Conservation (phyloP, 495 filamentous ascomycete genomes). For the Aspergillus ostianus region DNA sequence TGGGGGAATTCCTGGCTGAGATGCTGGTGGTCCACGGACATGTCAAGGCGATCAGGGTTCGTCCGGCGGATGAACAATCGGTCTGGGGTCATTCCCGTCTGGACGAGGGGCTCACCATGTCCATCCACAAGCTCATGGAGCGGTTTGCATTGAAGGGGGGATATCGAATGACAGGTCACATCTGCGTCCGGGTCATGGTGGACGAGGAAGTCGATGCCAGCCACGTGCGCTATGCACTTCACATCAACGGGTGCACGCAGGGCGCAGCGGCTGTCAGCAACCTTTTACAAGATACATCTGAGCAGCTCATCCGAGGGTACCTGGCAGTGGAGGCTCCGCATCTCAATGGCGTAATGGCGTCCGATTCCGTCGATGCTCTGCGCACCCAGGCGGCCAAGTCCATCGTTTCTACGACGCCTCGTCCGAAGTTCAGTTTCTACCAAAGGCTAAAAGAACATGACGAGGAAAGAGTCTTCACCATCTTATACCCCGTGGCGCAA, state of each 20-base stretch:
- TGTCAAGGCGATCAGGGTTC: conserved; percentile 63
- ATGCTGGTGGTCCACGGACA: conserved; percentile 58
- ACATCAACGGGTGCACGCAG: conserved; percentile 39
- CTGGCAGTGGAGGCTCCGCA: conserved; percentile 28
- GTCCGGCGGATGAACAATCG: conserved; percentile 37
- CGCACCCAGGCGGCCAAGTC: not conserved
- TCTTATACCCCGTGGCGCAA: conserved; percentile 16
- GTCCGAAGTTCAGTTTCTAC: conserved; percentile 12
- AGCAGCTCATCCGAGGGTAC: conserved; percentile 33
- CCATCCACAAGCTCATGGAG: conserved; percentile 61
- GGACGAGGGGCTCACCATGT: conserved; percentile 50
- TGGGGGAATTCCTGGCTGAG: conserved; percentile 69
- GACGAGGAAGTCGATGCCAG: conserved; percentile 42
- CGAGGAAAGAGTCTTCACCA: conserved; percentile 5
- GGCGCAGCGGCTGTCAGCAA: conserved; percentile 30
- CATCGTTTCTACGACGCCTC: conserved; percentile 1
- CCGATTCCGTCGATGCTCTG: not conserved
- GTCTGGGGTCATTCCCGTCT: conserved; percentile 56
- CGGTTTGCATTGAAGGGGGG: conserved; percentile 50
- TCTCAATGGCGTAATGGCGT: not conserved
- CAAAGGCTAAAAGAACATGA: conserved; percentile 6
- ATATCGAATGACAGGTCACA: conserved; percentile 61
- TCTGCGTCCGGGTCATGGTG: conserved; percentile 65
- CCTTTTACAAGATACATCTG: conserved; percentile 26
- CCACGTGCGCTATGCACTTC: conserved; percentile 39